A percentile compares a stretch with the other conserved stretches of the same genome.
These are phyloP conservation scores for Dictyostelium capitatum DNA, from an alignment of 78 protist genomes.

Conservation along the genomic window DNA sequence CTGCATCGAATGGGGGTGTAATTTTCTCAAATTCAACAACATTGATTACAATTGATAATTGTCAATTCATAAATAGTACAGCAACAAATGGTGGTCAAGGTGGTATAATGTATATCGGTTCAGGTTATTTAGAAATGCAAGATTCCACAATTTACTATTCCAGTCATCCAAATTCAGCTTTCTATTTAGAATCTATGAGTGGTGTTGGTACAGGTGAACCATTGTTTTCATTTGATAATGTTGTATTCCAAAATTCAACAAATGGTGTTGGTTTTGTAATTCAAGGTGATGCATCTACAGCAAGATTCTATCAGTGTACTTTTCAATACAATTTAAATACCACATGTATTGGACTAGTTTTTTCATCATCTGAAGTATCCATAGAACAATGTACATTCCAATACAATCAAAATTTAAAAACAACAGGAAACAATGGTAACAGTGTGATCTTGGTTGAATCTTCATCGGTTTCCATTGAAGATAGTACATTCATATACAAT, in stretches of 20 bases:
- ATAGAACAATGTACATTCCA: background rate
- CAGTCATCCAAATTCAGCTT: background rate
- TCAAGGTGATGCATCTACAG: background rate
- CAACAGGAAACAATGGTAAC: background rate
- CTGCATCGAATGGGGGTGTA: background rate
- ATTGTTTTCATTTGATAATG: background rate
- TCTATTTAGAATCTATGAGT: background rate
- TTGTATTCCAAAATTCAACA: background rate
- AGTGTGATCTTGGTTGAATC: background rate
- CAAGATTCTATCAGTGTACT: background rate
- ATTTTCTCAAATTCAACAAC: conserved; percentile 5
- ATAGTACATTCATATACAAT: background rate
- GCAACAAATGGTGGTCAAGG: background rate
- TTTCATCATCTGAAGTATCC: background rate
- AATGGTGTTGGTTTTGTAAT: background rate
- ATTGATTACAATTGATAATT: background rate
- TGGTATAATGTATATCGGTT: background rate
- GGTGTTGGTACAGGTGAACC: conserved; percentile 4
- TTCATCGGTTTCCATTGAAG: background rate
- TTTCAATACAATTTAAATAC: background rate
- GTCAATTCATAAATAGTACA: background rate
- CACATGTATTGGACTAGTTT: background rate
- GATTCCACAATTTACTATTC: background rate
- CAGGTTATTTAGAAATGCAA: background rate
- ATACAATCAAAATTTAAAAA: too few relatives aligned